A percentile compares a stretch with the other conserved stretches of the same genome.
These are phyloP conservation scores for Aspergillus pseudoglaucus DNA, from an alignment of 2,329 filamentous ascomycete genomes.

Conservation along the genomic window DNA sequence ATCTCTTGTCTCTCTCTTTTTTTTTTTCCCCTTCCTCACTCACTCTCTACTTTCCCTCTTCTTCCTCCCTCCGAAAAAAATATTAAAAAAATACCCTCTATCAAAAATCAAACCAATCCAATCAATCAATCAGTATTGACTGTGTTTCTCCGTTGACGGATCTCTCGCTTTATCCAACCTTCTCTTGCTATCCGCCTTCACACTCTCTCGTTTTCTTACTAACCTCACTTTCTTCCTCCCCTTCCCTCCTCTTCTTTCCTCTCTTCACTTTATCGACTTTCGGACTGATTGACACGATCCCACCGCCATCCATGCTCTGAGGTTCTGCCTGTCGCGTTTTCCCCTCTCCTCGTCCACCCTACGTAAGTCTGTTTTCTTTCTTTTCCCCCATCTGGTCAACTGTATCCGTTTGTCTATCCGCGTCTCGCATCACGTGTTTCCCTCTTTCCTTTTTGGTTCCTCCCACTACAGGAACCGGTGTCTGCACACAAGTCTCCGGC, in stretches of 20 bases:
- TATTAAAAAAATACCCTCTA: no score
- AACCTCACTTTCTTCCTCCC: slow-evolving; percentile 6
- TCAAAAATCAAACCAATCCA: no score
- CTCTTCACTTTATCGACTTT: slow-evolving; percentile 2
- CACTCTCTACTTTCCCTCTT: slow-evolving; percentile 3
- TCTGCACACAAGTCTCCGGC: no score
- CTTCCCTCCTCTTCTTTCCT: slow-evolving; percentile 2
- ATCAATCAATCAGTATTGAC: no score
- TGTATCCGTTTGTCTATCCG: background rate
- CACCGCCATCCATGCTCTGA: slow-evolving; percentile 17
- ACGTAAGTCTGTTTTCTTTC: slow-evolving; percentile 4
- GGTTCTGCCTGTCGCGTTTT: slow-evolving; percentile 10
- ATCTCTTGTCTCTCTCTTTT: background rate
- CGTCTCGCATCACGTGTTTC: background rate
- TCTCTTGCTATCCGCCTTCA: background rate
- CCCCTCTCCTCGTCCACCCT: slow-evolving; percentile 12
- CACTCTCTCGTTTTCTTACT: slow-evolving; percentile 2
- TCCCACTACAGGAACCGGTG: background rate
- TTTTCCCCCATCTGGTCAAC: background rate
- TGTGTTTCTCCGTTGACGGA: background rate
- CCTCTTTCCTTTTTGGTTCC: slow-evolving; percentile 3
- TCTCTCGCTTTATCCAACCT: background rate
- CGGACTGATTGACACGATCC: slow-evolving; percentile 12
- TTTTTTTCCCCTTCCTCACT: background rate
- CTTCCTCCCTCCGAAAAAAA: no score